Conservation (phyloP, 1,139 yeast species). For the Candida frijolesensis region DNA sequence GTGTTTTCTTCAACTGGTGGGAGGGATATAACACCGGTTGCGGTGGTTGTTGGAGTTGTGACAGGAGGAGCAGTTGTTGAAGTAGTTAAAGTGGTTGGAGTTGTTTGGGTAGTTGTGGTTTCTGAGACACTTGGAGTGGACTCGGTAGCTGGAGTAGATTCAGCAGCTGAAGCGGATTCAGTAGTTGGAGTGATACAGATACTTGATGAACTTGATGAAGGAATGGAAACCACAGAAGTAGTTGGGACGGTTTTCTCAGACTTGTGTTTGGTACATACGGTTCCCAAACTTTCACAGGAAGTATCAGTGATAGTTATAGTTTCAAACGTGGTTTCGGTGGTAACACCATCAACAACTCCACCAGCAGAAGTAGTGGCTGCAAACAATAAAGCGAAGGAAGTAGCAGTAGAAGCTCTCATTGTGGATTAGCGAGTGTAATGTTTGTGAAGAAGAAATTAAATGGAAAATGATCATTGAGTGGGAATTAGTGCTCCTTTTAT, state of each 20-base stretch:
- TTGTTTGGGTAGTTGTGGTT: not conserved
- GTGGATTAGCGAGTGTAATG: not conserved
- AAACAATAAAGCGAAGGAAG: not conserved
- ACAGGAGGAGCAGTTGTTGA: not conserved
- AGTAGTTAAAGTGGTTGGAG: not conserved
- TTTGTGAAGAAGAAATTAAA: not conserved
- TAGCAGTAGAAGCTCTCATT: not conserved
- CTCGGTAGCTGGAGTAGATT: not conserved
- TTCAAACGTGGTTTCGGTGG: not conserved
- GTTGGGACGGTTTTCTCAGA: not conserved
- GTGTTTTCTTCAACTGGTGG: not conserved
- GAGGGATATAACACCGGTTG: not conserved
- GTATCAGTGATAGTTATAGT: not conserved
- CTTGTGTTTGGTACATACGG: not conserved
- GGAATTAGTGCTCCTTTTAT: not conserved
- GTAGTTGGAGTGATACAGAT: not conserved
- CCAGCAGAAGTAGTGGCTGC: slow-evolving; percentile 3
- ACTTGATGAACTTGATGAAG: not conserved
- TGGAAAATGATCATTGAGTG: not conserved
- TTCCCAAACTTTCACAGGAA: not conserved
- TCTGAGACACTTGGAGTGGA: not conserved
- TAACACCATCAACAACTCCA: not conserved
- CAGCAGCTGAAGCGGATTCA: not conserved
- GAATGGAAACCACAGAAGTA: not conserved
- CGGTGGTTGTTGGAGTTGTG: not conserved